Evolutionary conservation across 2,329 filamentous ascomycete genomes (phyloP).

Genomic region (Cladobotryum protrusum): DNA sequence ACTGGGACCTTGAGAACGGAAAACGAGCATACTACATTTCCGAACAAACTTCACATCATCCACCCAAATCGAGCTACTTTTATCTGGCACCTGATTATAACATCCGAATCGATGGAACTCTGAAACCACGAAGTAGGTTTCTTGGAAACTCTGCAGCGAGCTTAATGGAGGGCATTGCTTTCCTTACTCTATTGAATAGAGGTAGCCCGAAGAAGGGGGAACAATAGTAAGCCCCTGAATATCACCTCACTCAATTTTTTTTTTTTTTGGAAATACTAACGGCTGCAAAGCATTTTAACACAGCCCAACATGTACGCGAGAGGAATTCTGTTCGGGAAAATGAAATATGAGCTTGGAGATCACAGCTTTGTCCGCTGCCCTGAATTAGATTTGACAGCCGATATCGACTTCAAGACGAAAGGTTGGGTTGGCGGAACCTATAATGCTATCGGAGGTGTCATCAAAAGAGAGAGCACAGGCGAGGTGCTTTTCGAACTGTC

Average conservation of each 20-base stretch:
- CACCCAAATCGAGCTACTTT: slow-evolving; percentile 98
- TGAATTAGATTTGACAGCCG: slow-evolving; percentile 76
- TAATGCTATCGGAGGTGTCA: slow-evolving; percentile 87
- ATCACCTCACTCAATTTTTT: not conserved
- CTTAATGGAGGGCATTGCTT: slow-evolving; percentile 95
- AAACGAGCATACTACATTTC: slow-evolving; percentile 92
- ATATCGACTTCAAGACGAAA: slow-evolving; percentile 98
- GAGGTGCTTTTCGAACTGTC: slow-evolving; percentile 88
- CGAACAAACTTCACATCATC: slow-evolving; percentile 96
- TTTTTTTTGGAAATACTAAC: slow-evolving; percentile 5
- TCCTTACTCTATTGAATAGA: slow-evolving; percentile 74
- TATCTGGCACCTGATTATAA: slow-evolving; percentile 93
- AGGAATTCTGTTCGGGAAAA: slow-evolving; percentile 94
- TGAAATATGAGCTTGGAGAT: slow-evolving; percentile 98
- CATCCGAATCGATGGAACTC: slow-evolving; percentile 89
- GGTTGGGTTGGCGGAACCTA: slow-evolving; percentile 96
- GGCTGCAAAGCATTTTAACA: slow-evolving; percentile 66
- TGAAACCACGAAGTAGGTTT: slow-evolving; percentile 93
- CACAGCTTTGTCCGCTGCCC: slow-evolving; percentile 91
- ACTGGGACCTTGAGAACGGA: slow-evolving; percentile 83
- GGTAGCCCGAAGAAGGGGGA: slow-evolving; percentile 65
- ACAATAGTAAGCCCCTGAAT: slow-evolving; percentile 62
- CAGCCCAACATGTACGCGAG: slow-evolving; percentile 99
- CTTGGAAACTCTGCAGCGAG: slow-evolving; percentile 95
- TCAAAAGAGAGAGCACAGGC: slow-evolving; percentile 81